phyloP scores from a whole-genome alignment of 305 asterid genomes.

The Fraxinus dipetala region DNA sequence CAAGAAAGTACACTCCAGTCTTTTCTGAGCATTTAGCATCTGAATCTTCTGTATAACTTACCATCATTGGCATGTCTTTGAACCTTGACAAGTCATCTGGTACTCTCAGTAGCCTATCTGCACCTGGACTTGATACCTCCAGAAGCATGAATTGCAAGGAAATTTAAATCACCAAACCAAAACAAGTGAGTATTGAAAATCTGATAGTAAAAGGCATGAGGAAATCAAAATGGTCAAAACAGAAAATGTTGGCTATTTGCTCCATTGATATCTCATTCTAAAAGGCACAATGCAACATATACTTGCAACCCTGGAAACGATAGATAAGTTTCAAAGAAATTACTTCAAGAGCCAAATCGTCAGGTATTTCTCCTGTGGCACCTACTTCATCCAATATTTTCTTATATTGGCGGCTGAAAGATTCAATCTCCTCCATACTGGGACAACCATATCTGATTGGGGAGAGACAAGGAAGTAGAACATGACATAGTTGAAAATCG shows the following conservation, averaged over 20 bases:
- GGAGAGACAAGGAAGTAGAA: conserved; percentile 12
- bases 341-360: conserved; percentile 88
- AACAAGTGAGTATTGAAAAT: too few species aligned
- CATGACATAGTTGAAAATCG: neutral
- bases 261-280: neutral
- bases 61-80: conserved; percentile 69
- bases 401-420: conserved; percentile 66
- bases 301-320: neutral
- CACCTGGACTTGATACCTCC: conserved; percentile 91
- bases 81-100: conserved; percentile 78
- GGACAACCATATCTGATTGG: conserved; percentile 77
- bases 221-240: neutral
- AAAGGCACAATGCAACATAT: neutral
- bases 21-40: conserved; percentile 37
- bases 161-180: too few species aligned
- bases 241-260: neutral
- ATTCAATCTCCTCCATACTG: conserved; percentile 65
- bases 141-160: neutral
- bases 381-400: conserved; percentile 68
- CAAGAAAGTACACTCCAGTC: conserved; percentile 57
- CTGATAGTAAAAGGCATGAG: neutral
- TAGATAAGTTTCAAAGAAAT: conserved; percentile 2
- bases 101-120: conserved; percentile 72
- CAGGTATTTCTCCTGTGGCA: conserved; percentile 69
- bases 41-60: conserved; percentile 46